Conservation (phyloP, 192 early-diverging fungal species). For the Thamnidium elegans region DNA sequence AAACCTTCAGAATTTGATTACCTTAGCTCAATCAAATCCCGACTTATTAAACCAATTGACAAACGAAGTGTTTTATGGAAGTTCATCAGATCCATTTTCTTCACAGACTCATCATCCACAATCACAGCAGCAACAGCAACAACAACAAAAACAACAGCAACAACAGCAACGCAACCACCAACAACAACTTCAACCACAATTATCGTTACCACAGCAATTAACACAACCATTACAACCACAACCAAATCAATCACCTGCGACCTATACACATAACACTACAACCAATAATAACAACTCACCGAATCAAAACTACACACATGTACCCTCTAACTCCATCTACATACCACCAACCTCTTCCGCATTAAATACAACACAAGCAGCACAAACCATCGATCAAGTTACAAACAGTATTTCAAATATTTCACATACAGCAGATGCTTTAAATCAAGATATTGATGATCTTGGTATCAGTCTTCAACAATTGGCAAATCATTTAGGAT, state of each 20-base stretch:
- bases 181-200: background rate
- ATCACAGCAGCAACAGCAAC: background rate
- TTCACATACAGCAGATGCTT: slow-evolving; percentile 13
- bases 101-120: background rate
- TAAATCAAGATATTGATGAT: slow-evolving; percentile 27
- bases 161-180: background rate
- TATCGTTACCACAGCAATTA: background rate
- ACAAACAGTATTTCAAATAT: slow-evolving; percentile 1
- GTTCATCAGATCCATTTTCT: too few species aligned
- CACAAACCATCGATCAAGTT: background rate
- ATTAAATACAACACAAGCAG: background rate
- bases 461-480: slow-evolving; percentile 25
- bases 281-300: background rate
- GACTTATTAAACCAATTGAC: slow-evolving; percentile 22
- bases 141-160: background rate
- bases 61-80: slow-evolving; percentile 7
- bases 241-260: background rate
- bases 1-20: slow-evolving; percentile 19
- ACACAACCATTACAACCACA: background rate
- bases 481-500: slow-evolving; percentile 28
- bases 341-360: background rate
- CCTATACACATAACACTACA: background rate
- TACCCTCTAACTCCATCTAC: background rate
- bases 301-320: background rate
- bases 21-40: slow-evolving; percentile 24